Evolutionary conservation across 768 basidiomycete species (phyloP), one percentile per base, ranked within the genome.

Genomic region (Lentinus tigrinus): DNA sequence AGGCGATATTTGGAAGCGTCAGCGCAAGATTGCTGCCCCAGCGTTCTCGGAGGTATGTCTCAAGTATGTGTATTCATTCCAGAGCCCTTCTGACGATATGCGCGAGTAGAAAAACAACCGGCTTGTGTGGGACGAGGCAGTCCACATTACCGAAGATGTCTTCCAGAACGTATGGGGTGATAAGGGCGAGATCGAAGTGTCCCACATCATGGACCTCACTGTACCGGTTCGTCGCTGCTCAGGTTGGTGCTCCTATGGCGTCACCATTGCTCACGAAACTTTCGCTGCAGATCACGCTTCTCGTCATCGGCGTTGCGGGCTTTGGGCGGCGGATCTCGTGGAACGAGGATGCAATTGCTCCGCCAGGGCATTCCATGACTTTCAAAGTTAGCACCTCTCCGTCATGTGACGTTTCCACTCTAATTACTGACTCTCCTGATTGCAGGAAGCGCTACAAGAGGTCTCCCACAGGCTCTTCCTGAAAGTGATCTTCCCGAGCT

Each of bases 1-100:
- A 63, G 81, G 80, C 37, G 79, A 83, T 3, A 77, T 81, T 58
- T 88, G 85, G 85, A 85, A 85, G 66, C 79, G 79, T 31, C 85
- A 84, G 60, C 71, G 85, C 47, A 84, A 82, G 65, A 78, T 88
- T 37, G 73, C 79, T 16, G 82, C 82, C 0, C 84, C 85, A 17
- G 79, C 83, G 0, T 88, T 87, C 65, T 82, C 82, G 8, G 85
- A 86, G 66, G 83, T 84, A 14, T 19, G 57, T 38, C 8, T 28
- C 36, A 13, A 16, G 3, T 17, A 21, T 24, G 3, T 42, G 13
- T n/a, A 7, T 50, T 26, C 0, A 7, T 40, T 10, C 1, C n/a
- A n/a, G 23, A 10, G 4, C 11, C 4, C 17, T 27, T n/a, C 21
- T 26, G 24, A 24, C 36, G 21, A 16, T 37, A 4, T 26, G 24